Conservation (phyloP, 208 protist genomes). For the Leishmania mexicana region DNA sequence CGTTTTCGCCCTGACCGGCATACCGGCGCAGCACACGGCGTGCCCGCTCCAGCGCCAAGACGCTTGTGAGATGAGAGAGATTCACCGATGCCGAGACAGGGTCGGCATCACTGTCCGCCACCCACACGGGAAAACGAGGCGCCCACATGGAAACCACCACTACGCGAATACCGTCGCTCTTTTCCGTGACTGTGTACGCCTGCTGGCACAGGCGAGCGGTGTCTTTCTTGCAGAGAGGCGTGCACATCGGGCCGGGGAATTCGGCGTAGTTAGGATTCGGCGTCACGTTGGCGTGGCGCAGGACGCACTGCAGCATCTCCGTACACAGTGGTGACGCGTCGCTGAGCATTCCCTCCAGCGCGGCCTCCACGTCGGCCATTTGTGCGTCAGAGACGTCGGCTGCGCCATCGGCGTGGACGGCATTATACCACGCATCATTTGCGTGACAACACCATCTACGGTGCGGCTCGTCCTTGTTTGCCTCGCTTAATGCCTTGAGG, state of each 20-base stretch:
- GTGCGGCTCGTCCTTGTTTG: conserved; percentile 1
- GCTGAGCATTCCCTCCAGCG: conserved; percentile 5
- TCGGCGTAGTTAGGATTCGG: conserved; percentile 21
- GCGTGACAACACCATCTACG: conserved; percentile 28
- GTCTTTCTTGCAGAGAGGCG: conserved; percentile 63
- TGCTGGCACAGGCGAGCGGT: conserved; percentile 19
- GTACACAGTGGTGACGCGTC: not conserved
- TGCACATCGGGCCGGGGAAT: conserved; percentile 81
- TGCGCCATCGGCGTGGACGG: conserved; percentile 14
- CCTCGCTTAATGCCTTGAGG: conserved; percentile 21
- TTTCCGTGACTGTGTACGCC: conserved; percentile 76
- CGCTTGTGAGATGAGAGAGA: conserved; percentile 9
- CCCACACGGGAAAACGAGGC: conserved; percentile 51
- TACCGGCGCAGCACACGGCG: not conserved
- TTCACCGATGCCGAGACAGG: not conserved
- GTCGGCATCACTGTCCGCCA: not conserved
- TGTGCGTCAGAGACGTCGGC: conserved; percentile 5
- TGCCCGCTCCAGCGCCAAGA: conserved; percentile 26
- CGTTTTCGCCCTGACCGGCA: not conserved
- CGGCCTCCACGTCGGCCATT: not conserved
- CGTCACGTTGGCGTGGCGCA: conserved; percentile 17
- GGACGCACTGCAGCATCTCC: conserved; percentile 15
- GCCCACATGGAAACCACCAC: conserved; percentile 42
- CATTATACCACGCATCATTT: conserved; percentile 21
- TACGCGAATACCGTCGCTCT: conserved; percentile 80